Conservation (phyloP, 352 stramenopile genomes). For the Phytopythium litorale region DNA sequence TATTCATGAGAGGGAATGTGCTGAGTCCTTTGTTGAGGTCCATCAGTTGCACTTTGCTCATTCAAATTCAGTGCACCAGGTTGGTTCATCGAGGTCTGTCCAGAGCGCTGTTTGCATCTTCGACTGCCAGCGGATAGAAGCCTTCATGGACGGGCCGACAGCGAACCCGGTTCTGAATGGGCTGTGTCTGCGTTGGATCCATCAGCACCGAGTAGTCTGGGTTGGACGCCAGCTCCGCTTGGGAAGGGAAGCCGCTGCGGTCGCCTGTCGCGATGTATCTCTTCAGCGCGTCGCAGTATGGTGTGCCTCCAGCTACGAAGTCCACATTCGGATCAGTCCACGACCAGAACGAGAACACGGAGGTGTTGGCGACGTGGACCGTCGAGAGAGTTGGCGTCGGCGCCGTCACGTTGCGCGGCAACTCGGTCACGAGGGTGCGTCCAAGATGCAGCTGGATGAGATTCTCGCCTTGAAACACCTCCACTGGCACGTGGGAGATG, state of each 20-base stretch:
- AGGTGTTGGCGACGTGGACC: conserved; percentile 9
- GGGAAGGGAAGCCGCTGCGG: neutral
- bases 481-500: conserved; percentile 13
- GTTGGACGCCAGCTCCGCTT: neutral
- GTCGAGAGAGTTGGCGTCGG: conserved; percentile 3
- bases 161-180: neutral
- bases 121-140: neutral
- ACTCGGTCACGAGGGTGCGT: conserved; percentile 12
- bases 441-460: conserved; percentile 16
- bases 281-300: neutral
- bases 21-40: neutral
- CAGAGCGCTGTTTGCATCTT: neutral
- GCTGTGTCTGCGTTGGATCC: neutral
- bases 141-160: neutral
- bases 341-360: conserved; percentile 17
- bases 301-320: neutral
- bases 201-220: conserved; percentile 2
- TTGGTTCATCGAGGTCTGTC: neutral
- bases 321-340: conserved; percentile 7
- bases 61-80: neutral
- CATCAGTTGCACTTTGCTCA: neutral
- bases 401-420: conserved; percentile 16
- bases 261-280: neutral
- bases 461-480: conserved; percentile 15
- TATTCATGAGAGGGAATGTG: neutral